Evolutionary conservation across 305 asterid species (phyloP).

Genomic region (Fraxinus angustifolia): DNA sequence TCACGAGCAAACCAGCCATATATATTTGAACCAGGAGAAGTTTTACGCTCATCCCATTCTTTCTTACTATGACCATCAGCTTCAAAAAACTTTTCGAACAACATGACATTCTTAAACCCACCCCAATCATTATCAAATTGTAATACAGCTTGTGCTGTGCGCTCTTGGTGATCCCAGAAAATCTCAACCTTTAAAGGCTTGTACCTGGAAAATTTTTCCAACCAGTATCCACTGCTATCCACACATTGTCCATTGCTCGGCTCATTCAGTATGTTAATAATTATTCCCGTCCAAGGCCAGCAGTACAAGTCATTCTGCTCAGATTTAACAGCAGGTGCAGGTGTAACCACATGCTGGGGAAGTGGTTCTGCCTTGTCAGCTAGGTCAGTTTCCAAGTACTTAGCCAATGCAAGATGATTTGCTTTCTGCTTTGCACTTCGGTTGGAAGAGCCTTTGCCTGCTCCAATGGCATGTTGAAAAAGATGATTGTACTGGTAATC

Average conservation of each 20-base stretch:
- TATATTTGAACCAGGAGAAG: slow-evolving; percentile 36
- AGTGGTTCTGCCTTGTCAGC: slow-evolving; percentile 45
- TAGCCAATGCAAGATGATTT: slow-evolving; percentile 60
- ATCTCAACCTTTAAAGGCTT: slow-evolving; percentile 53
- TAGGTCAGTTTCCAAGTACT: slow-evolving; percentile 49
- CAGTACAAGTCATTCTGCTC: slow-evolving; percentile 52
- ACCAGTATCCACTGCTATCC: slow-evolving; percentile 42
- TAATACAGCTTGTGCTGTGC: slow-evolving; percentile 43
- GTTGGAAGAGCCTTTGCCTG: slow-evolving; percentile 62
- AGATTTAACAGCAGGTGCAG: slow-evolving; percentile 36
- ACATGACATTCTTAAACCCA: slow-evolving; percentile 73
- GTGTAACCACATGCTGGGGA: slow-evolving; percentile 32
- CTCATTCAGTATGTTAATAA: slow-evolving; percentile 45
- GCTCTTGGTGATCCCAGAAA: slow-evolving; percentile 45
- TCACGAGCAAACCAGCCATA: slow-evolving; percentile 83
- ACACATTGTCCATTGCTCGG: slow-evolving; percentile 25
- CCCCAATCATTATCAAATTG: slow-evolving; percentile 66
- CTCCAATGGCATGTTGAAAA: slow-evolving; percentile 78
- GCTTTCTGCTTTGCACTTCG: slow-evolving; percentile 64
- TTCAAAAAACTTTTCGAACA: slow-evolving; percentile 68
- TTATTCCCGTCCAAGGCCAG: slow-evolving; percentile 78
- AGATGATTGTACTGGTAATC: slow-evolving; percentile 78
- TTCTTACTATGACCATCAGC: slow-evolving; percentile 49
- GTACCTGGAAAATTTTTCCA: slow-evolving; percentile 50
- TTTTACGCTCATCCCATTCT: slow-evolving; percentile 43